Base-by-base conservation (phyloP, 768 basidiomycete genomes). In the Trametes villosa region DNA sequence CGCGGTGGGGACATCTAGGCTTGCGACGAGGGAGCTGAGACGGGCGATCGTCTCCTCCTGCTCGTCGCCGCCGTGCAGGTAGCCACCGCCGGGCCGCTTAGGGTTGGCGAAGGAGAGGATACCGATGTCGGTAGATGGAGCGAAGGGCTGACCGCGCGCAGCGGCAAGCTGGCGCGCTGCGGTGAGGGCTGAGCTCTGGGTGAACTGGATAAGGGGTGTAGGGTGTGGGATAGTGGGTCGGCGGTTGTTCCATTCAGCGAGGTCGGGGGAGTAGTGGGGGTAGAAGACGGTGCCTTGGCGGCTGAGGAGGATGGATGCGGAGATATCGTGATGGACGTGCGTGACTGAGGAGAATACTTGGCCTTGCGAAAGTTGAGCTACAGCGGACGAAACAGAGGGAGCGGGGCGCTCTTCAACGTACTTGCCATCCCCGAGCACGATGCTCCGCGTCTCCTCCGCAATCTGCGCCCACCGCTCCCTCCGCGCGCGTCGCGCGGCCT, bases 41-140 rank as follows among this genome's bases (percentile, higher is more conserved):
- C 80, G 71, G 47, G 78, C 77, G 46, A 82, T 69, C 20, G 57
- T 61, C 65, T 81, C 80, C 47, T 81, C 80, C 66, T 80, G 80
- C 50, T 80, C 81, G 57, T 79, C 74, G 15, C 77, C 78, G 36
- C 81, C 81, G 38, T 74, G 74, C 46, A 79, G 64, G 59, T 74
- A 80, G n/a, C 77, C 77, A 30, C 80, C 79, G 27, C 78, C 78
- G 13, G 78, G 76, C 58, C 75, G 76, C 67, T 78, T 80, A 13
- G 78, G 72, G 47, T 78, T 79, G 11, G 77, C 76, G 67, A 74
- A 78, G 41, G 79, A 80, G 6, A 80, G 66, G n/a, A 80, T 66
- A 26, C 79, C 79, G 24, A 79, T 60, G 13, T 65, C 68, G 12
- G 72, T 71, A 1, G 53, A 44, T 22, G 15, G 20, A 9, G 59